Conservation (phyloP, 2,329 filamentous ascomycete genomes). For the Xylaria polymorpha region DNA sequence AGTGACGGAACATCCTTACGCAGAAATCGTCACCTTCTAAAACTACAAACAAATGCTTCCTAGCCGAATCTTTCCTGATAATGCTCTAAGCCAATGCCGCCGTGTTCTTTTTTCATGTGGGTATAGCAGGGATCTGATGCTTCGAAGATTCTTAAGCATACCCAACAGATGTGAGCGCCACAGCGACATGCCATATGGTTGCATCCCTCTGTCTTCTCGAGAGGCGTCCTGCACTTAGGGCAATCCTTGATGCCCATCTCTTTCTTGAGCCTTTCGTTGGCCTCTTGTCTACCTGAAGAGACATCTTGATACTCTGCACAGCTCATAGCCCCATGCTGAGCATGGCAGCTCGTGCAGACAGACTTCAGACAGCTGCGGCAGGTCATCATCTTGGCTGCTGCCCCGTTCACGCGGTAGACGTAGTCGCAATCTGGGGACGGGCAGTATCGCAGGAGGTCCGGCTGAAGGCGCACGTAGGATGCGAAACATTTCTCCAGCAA, state of each 20-base stretch:
- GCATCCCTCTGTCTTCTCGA: slow-evolving; percentile 60
- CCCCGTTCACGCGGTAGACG: slow-evolving; percentile 53
- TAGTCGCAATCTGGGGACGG: slow-evolving; percentile 57
- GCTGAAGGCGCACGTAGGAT: slow-evolving; percentile 51
- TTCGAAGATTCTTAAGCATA: slow-evolving; percentile 55
- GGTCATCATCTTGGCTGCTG: slow-evolving; percentile 1
- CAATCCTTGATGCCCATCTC: slow-evolving; percentile 56
- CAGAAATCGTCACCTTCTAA: not conserved
- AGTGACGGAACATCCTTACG: too few relatives aligned
- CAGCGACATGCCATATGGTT: slow-evolving; percentile 61
- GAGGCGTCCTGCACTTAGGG: slow-evolving; percentile 53
- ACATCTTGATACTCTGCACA: slow-evolving; percentile 52
- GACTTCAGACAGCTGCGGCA: slow-evolving; percentile 53
- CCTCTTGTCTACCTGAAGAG: slow-evolving; percentile 43
- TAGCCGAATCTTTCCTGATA: slow-evolving; percentile 17
- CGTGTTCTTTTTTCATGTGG: slow-evolving; percentile 41
- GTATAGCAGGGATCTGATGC: slow-evolving; percentile 39
- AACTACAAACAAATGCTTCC: not conserved
- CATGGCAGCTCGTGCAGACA: slow-evolving; percentile 53
- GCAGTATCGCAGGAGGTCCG: slow-evolving; percentile 53
- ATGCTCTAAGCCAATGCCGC: slow-evolving; percentile 12
- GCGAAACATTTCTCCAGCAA: slow-evolving; percentile 48
- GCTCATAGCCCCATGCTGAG: slow-evolving; percentile 49
- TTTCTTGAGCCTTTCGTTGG: slow-evolving; percentile 49
- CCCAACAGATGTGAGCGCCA: slow-evolving; percentile 60